phyloP scores from a whole-genome alignment of 2,329 filamentous ascomycete genomes.

The Alternaria infectoria region DNA sequence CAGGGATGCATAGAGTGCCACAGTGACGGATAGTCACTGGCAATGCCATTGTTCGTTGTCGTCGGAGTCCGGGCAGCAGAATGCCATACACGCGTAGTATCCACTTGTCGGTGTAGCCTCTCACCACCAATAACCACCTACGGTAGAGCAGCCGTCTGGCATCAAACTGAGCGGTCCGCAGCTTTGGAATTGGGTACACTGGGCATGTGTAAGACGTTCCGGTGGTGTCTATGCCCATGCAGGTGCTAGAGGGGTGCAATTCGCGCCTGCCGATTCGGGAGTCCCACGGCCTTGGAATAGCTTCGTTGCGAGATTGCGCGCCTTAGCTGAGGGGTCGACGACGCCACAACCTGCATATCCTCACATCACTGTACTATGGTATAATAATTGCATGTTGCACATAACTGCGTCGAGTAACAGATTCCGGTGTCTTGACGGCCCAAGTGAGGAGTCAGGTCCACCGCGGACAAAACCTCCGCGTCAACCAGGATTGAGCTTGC shows the following conservation, averaged over 20 bases:
- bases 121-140: slow-evolving; percentile 9
- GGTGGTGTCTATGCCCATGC: slow-evolving; percentile 13
- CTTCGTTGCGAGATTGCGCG: slow-evolving; percentile 6
- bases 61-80: slow-evolving; percentile 5
- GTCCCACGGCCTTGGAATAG: slow-evolving; percentile 8
- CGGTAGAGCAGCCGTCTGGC: slow-evolving; percentile 12
- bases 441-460: neutral
- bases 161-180: slow-evolving; percentile 8
- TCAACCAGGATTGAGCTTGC: slow-evolving; percentile 5
- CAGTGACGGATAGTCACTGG: neutral
- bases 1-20: slow-evolving; percentile 5
- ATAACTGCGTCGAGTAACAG: neutral
- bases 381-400: neutral
- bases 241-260: slow-evolving; percentile 22
- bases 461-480: slow-evolving; percentile 4
- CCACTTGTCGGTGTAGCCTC: slow-evolving; percentile 1
- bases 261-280: slow-evolving; percentile 24
- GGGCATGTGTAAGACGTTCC: slow-evolving; percentile 1
- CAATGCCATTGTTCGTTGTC: slow-evolving; percentile 4
- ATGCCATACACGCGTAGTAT: slow-evolving; percentile 1
- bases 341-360: slow-evolving; percentile 11
- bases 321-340: slow-evolving; percentile 7
- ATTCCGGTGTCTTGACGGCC: neutral
- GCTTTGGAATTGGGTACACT: slow-evolving; percentile 1
- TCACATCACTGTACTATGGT: neutral